Evolutionary conservation across 2,329 filamentous ascomycete species (phyloP).

Genomic region (Bipolaris gigantea): DNA sequence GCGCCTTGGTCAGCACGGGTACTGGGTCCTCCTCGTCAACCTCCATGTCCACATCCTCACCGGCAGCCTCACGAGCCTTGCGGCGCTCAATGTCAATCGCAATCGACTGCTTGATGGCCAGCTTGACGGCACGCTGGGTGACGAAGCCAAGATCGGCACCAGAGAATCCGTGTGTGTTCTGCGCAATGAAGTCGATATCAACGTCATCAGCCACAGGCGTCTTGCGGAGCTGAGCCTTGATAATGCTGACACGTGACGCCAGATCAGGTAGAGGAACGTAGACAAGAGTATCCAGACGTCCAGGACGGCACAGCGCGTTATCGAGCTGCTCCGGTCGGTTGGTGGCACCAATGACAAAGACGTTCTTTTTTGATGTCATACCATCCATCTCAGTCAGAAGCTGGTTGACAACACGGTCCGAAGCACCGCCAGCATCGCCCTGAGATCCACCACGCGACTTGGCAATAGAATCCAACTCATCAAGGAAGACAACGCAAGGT

Average conservation of each 20-base stretch:
- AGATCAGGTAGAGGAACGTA: slow-evolving; percentile 97
- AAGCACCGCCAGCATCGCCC: slow-evolving; percentile 95
- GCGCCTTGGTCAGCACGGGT: slow-evolving; percentile 89
- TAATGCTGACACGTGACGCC: slow-evolving; percentile 82
- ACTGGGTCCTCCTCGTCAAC: slow-evolving; percentile 86
- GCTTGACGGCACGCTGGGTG: slow-evolving; percentile 97
- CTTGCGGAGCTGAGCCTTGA: slow-evolving; percentile 96
- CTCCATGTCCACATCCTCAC: slow-evolving; percentile 70
- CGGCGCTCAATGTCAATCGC: slow-evolving; percentile 81
- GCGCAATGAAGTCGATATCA: slow-evolving; percentile 87
- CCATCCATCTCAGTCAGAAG: slow-evolving; percentile 99
- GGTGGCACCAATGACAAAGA: slow-evolving; percentile 98
- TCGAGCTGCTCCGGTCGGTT: slow-evolving; percentile 99
- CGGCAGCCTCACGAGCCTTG: slow-evolving; percentile 82
- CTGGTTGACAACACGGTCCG: slow-evolving; percentile 99
- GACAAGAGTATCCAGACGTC: slow-evolving; percentile 97
- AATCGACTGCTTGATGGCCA: slow-evolving; percentile 98
- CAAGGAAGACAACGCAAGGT: slow-evolving; percentile 97
- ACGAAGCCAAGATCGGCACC: slow-evolving; percentile 99
- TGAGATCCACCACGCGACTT: slow-evolving; percentile 97
- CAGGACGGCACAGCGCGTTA: slow-evolving; percentile 94
- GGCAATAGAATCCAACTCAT: slow-evolving; percentile 97
- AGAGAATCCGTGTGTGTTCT: slow-evolving; percentile 98
- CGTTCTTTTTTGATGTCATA: slow-evolving; percentile 99
- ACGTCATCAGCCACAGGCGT: slow-evolving; percentile 88